Evolutionary conservation across 306 rosid species (phyloP).

Genomic region (Acacia acuminata): DNA sequence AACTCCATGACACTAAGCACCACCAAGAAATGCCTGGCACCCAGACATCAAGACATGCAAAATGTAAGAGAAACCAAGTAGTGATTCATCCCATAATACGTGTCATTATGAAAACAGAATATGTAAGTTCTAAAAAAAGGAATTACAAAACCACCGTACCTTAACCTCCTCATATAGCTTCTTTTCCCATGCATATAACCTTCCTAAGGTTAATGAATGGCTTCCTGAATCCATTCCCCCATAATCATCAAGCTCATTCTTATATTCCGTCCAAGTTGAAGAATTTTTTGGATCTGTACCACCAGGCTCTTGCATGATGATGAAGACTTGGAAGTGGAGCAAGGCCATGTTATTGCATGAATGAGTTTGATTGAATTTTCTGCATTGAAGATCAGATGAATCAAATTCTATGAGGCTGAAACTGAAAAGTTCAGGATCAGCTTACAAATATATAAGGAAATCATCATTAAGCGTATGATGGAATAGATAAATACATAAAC

Average conservation of each 20-base stretch:
- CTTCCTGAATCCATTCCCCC: constrained; percentile 95
- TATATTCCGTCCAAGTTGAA: constrained; percentile 77
- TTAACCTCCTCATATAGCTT: constrained; percentile 93
- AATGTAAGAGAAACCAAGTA: constrained; percentile 14
- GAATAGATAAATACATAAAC: background rate
- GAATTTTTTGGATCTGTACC: constrained; percentile 61
- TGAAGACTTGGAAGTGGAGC: constrained; percentile 59
- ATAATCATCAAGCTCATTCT: constrained; percentile 78
- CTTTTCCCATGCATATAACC: constrained; percentile 97
- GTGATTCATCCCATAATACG: constrained; percentile 4
- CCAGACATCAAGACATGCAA: background rate
- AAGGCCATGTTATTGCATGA: constrained; percentile 77
- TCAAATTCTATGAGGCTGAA: constrained; percentile 37
- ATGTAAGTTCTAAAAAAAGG: constrained; percentile 10
- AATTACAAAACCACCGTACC: constrained; percentile 47
- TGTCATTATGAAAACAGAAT: constrained; percentile 12
- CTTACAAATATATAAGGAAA: constrained; percentile 5
- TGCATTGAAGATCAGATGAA: constrained; percentile 45
- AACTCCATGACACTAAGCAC: background rate
- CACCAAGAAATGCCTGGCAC: background rate
- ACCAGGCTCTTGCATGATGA: constrained; percentile 87
- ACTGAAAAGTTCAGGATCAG: constrained; percentile 20
- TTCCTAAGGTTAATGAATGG: constrained; percentile 82
- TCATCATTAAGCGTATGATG: background rate
- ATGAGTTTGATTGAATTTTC: constrained; percentile 89